Evolutionary conservation across 2,329 filamentous ascomycete genomes (phyloP).

Genomic region (Epichloe elymi): DNA sequence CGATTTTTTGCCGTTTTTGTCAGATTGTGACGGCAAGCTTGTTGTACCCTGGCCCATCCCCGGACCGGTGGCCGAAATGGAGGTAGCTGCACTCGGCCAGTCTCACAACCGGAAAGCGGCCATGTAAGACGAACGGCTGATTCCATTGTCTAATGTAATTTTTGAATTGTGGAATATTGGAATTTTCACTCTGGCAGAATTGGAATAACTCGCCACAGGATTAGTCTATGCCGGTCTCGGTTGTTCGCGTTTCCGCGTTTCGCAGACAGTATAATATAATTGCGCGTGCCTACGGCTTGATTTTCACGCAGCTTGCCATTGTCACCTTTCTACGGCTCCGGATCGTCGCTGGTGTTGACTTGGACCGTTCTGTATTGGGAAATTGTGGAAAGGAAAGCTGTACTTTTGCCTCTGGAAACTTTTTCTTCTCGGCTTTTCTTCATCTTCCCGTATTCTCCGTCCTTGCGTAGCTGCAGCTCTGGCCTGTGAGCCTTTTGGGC

Average conservation of each 20-base stretch:
- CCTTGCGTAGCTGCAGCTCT: neutral
- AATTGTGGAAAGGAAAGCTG: neutral
- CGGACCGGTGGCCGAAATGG: constrained; percentile 5
- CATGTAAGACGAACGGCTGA: neutral
- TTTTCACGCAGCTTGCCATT: neutral
- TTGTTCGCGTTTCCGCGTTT: neutral
- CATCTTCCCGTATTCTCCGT: neutral
- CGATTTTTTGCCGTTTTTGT: neutral
- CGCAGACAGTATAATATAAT: neutral
- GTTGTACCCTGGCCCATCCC: neutral
- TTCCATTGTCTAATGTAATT: neutral
- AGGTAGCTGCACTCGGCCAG: constrained; percentile 4
- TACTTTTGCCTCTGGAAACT: neutral
- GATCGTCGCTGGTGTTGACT: neutral
- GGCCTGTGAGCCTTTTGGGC: neutral
- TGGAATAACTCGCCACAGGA: neutral
- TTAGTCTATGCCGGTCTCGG: neutral
- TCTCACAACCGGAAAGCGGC: constrained; percentile 2
- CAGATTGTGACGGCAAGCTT: neutral
- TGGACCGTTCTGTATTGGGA: neutral
- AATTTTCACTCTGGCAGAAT: neutral
- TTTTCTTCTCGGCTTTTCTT: neutral
- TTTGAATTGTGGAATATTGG: neutral
- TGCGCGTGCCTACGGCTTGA: neutral
- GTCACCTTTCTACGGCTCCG: neutral